Evolutionary conservation across 1,284 basidiomycete genomes (phyloP).

Genomic region (Austroboletus rostrupii): DNA sequence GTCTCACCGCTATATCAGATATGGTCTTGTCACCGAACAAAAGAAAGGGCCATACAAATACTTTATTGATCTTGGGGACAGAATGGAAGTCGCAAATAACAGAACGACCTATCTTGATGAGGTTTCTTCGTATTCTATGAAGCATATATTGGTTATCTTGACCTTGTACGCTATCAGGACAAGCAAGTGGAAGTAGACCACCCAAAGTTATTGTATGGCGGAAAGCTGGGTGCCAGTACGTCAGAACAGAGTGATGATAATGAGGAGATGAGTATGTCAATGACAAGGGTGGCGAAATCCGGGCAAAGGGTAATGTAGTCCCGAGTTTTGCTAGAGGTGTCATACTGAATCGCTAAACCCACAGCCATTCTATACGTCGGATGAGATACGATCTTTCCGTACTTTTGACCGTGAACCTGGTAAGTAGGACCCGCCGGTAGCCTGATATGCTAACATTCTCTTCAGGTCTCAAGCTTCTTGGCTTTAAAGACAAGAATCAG

Average conservation of each 20-base stretch:
- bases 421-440: slow-evolving; percentile 23
- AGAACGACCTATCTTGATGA: slow-evolving; percentile 77
- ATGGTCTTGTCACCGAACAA: slow-evolving; percentile 83
- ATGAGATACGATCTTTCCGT: slow-evolving; percentile 80
- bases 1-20: slow-evolving; percentile 44
- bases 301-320: slow-evolving; percentile 44
- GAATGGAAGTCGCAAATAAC: slow-evolving; percentile 68
- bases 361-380: slow-evolving; percentile 81
- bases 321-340: not conserved
- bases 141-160: slow-evolving; percentile 2
- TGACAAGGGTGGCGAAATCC: slow-evolving; percentile 41
- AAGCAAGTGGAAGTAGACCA: slow-evolving; percentile 57
- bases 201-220: slow-evolving; percentile 57
- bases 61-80: slow-evolving; percentile 75
- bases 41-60: slow-evolving; percentile 77
- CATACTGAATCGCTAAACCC: slow-evolving; percentile 3
- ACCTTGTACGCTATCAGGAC: slow-evolving; percentile 40
- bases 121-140: slow-evolving; percentile 35
- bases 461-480: slow-evolving; percentile 81
- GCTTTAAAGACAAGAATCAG: slow-evolving; percentile 78
- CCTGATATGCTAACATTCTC: not conserved
- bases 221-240: slow-evolving; percentile 48
- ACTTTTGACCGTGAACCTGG: slow-evolving; percentile 75
- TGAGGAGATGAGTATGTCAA: slow-evolving; percentile 20
- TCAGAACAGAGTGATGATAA: slow-evolving; percentile 45